Base-by-base conservation (phyloP, 2,329 filamentous ascomycete species). In the Sarocladium kiliense region DNA sequence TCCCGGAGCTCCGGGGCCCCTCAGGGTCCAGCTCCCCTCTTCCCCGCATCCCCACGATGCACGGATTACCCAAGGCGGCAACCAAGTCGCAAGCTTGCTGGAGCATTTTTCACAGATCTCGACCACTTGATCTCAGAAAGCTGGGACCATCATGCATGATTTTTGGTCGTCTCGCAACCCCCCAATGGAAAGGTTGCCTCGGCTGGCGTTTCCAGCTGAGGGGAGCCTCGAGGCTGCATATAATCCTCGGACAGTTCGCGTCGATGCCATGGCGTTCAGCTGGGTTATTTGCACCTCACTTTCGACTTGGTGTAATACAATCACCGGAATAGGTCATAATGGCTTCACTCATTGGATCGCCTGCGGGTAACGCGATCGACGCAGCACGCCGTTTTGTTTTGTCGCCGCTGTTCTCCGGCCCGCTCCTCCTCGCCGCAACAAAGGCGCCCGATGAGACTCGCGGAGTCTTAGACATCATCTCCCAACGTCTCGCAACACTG, bases 11-110 rank as follows among this genome's bases (percentile, higher is more conserved):
- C n/a, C n/a, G n/a, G n/a, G n/a, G n/a, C n/a, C n/a, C n/a, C n/a
- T 32, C 30, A 32, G 30, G 30, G 30, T 32, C 12, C 36, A 9
- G 12, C 16, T n/a, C 23, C 14, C 41, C 18, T 18, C 12, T 27
- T 2, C 26, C 30, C 9, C 44, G 30, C 39, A 54, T 41, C 57
- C 45, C 18, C 66, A 57, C 19, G 59, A 64, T 7, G 60, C 54
- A 4, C 65, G 68, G 55, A 45, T 47, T 53, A 2, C 41, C 55
- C 27, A 54, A 53, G 2, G 30, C 19, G 19, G 42, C 23, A 39
- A 42, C 42, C 49, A 53, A 27, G n/a, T 56, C 55, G 10, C 37
- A 41, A 11, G 36, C 21, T 25, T 7, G 9, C 36, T 23, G 7
- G 9, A 39, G 5, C 6, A 6, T n/a, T 39, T 39, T 6, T 39